phyloP scores from a whole-genome alignment of 2,329 filamentous ascomycete species.

The Penicillium griseofulvum region DNA sequence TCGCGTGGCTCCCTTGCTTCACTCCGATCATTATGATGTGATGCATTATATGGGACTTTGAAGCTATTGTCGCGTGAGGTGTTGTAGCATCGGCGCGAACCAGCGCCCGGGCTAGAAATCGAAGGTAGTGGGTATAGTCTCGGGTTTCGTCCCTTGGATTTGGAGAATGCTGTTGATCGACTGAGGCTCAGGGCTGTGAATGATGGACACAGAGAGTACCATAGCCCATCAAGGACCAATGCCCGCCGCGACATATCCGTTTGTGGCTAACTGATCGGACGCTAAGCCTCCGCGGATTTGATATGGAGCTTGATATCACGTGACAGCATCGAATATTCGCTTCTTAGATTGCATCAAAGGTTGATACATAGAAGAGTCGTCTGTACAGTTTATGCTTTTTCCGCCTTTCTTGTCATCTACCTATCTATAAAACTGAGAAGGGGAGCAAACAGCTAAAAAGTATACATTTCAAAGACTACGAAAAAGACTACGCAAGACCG shows the following conservation, averaged over 20 bases:
- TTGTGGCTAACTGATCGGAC: constrained; percentile 10
- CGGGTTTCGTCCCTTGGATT: constrained; percentile 7
- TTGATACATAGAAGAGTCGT: no score
- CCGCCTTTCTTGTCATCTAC: no score
- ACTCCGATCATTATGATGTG: background rate
- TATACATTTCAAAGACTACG: no score
- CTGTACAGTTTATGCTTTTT: no score
- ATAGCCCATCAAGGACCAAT: constrained; percentile 39
- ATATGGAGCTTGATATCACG: constrained; percentile 14
- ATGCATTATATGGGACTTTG: background rate
- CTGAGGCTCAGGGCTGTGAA: constrained; percentile 25
- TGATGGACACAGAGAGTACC: constrained; percentile 43
- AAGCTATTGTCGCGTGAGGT: constrained; percentile 3
- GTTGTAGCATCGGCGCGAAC: constrained; percentile 22
- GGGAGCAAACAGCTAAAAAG: no score
- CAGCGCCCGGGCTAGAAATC: constrained; percentile 6
- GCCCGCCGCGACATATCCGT: constrained; percentile 34
- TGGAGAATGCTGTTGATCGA: constrained; percentile 13
- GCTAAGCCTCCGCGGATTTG: constrained; percentile 4
- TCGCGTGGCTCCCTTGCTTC: background rate
- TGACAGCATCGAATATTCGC: constrained; percentile 1
- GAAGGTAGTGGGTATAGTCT: constrained; percentile 1
- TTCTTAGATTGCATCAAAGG: background rate
- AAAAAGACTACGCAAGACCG: no score
- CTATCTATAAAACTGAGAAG: no score